Evolutionary conservation across 2,329 filamentous ascomycete species (phyloP), one percentile per base, ranked within the genome.

Genomic region (Epichloe amarillans): DNA sequence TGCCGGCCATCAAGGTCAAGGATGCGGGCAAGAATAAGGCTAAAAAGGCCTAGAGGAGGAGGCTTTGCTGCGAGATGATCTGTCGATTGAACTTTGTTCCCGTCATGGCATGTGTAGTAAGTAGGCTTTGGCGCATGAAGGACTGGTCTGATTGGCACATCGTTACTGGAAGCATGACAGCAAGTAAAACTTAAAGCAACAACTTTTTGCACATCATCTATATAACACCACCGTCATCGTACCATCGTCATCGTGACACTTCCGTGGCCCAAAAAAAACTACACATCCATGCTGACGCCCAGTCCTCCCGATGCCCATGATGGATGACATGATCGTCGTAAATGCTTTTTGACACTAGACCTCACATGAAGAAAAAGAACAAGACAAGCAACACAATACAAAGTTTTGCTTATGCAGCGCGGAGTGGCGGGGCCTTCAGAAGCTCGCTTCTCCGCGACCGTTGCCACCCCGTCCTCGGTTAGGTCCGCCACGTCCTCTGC

Each of bases 1-100:
- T 91, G 56, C 86, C 86, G 0, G 71, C 73, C 35, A 59, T 88
- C 53, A 87, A 86, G 71, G 72, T 67, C 23, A 84, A 65, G 21
- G 43, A 36, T 26, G 49, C 52, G 39, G 37, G 17, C 37, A 62
- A 60, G 49, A 52, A 46, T 42, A 56, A 58, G 35, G 38, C 37
- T 15, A 53, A 46, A 44, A 50, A 48, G 37, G 30, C 37, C 1
- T 53, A 39, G 42, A 44, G 33, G 42, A 44, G 33, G 41, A 30
- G 21, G 40, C 11, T 15, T 4, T 19, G 38, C 30, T 11, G 30
- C 30, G 30, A 30, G 30, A 11, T 30, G 4, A 30, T 30, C 3
- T 10, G 30, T 30, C 30, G 11, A 10, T 30, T 30, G 30, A 30
- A 30, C 30, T 30, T 30, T 30, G 30, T 30, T 30, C 30, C 10